phyloP scores from a whole-genome alignment of 306 rosid genomes.

The Trifolium subterraneum region DNA sequence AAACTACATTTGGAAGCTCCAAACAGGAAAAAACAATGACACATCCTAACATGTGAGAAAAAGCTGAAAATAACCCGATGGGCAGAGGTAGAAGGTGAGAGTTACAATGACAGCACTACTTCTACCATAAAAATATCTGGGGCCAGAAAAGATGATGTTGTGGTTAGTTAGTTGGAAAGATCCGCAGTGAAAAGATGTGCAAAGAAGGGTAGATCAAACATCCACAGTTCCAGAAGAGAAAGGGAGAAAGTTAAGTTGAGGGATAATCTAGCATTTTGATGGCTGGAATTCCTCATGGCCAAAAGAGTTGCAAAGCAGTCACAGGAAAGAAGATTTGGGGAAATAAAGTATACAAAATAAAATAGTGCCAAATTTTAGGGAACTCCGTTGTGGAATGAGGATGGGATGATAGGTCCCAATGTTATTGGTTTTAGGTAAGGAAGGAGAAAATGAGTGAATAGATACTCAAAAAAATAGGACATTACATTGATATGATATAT shows the following conservation, averaged over 20 bases:
- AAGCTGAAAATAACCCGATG: background rate
- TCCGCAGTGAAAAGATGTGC: background rate
- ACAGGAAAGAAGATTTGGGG: background rate
- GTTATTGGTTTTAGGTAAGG: slow-evolving; percentile 1
- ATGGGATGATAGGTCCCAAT: background rate
- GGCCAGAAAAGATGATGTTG: background rate
- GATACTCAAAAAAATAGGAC: slow-evolving; percentile 4
- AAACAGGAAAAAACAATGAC: background rate
- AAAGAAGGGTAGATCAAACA: background rate
- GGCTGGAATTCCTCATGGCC: slow-evolving; percentile 5
- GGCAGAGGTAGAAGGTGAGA: background rate
- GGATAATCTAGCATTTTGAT: background rate
- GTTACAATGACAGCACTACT: background rate
- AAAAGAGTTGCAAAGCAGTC: background rate
- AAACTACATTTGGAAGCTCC: slow-evolving; percentile 27
- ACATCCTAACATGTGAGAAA: background rate
- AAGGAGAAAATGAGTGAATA: background rate
- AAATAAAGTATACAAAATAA: background rate
- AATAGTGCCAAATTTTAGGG: background rate
- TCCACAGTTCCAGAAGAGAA: slow-evolving; percentile 5
- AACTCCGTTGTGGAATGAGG: background rate
- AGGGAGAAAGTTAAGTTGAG: background rate
- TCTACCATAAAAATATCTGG: background rate
- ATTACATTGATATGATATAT: slow-evolving; percentile 14
- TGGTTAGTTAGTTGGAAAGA: slow-evolving; percentile 1